Percentiles rank a stretch among this genome's conserved stretches.
These are phyloP conservation scores for Beta corolliflora DNA, from an alignment of 179 eudicot species.

Conservation along the genomic window DNA sequence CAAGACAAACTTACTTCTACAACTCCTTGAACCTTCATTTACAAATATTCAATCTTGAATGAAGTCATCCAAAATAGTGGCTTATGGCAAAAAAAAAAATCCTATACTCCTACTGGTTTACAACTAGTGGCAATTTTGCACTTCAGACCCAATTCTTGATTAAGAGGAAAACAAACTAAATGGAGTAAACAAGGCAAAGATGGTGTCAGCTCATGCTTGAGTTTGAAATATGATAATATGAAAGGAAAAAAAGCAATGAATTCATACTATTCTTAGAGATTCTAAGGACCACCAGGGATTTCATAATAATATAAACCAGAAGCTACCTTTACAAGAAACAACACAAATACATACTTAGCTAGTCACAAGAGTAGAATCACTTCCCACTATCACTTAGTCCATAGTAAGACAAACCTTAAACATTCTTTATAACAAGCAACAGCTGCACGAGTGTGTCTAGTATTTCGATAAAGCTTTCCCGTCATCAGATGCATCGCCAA, in stretches of 20 bases:
- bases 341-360: background rate
- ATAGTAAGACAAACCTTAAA: slow-evolving; percentile 64
- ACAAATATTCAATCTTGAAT: background rate
- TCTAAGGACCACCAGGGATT: background rate
- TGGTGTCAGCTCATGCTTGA: too few relatives aligned
- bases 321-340: background rate
- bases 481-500: slow-evolving; percentile 83
- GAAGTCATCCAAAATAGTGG: background rate
- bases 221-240: too few relatives aligned
- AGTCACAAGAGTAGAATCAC: background rate
- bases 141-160: too few relatives aligned
- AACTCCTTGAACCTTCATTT: background rate
- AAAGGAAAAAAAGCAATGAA: too few relatives aligned
- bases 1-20: background rate
- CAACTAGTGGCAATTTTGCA: background rate
- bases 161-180: too few relatives aligned
- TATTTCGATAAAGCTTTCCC: slow-evolving; percentile 87
- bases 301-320: background rate
- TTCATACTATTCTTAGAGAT: too few relatives aligned
- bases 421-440: slow-evolving; percentile 86
- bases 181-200: too few relatives aligned
- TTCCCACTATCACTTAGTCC: background rate
- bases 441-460: slow-evolving; percentile 80
- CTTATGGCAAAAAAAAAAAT: background rate
- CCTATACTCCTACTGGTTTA: background rate